Base-by-base conservation (phyloP, 768 basidiomycete species). In the Lentinus tigrinus region DNA sequence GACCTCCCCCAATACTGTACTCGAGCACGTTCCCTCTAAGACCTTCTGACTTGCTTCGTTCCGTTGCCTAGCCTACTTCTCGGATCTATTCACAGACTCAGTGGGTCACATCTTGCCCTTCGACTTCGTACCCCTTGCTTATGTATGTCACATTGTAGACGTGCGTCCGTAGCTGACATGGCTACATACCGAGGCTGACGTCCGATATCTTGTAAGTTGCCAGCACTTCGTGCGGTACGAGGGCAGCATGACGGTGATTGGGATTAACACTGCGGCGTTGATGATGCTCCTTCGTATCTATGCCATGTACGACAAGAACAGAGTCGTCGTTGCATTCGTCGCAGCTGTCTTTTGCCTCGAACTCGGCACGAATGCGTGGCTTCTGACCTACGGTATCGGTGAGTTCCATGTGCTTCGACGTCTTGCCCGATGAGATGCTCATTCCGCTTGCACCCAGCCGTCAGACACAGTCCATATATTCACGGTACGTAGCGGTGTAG, bases 251-350 rank as follows among this genome's bases (percentile, higher is more conserved):
- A 81, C 81, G 0, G 74, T 81, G 48, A 80, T 80, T 14, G 83
- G 80, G 1, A 77, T 85, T 51, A 74, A 78, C 34, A 68, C 81
- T 23, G 78, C 80, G 1, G 81, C 77, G 3, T 60, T 83, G 17
- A 84, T 86, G 83, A 84, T 86, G 84, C 70, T 83, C 23, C 60
- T 85, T 3, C 81, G 84, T 4, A 64, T 77, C 13, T 64, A 67
- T n/a, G 75, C 71, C 1, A 54, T 73, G 40, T 77, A 75, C 39
- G 52, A 53, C 21, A 24, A 48, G 0, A 60, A 51, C 3, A 54
- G 60, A 55, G 76, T 28, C 60, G 70, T 54, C 60, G 64, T 57
- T 27, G 63, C n/a, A 61, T 75, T 53, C 65, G 70, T 53, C 9
- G 65, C 47, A 48, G 2, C 42, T 3, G 57, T 86, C 9, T 75